Base-by-base conservation (phyloP, 2,329 filamentous ascomycete genomes). In the Verticillium dahliae region DNA sequence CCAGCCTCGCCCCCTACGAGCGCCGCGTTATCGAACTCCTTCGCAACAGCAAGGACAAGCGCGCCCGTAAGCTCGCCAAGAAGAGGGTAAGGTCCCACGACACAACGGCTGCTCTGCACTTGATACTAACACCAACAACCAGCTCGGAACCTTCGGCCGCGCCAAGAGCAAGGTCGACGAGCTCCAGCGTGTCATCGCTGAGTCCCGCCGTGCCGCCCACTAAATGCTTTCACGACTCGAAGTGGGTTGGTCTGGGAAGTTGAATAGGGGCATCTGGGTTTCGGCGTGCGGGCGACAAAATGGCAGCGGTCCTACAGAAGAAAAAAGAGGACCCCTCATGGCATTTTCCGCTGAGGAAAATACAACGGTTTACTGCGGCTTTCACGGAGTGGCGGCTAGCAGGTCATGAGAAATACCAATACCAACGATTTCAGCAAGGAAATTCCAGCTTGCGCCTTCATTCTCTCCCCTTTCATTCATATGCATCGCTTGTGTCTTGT, bases 161-260 rank as follows among this genome's bases (percentile, higher is more conserved):
- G 94, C 94, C 77, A 99, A 99, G 94, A 89, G 87, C 80, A 99
- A 99, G 94, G 95, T 99, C 72, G 95, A 99, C 79, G 94, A 98
- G 85, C 92, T 99, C 84, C 91, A 92, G 84, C 88, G 91, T 75
- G 91, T 99, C 81, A 99, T 99, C 78, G 92, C 94, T 75, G 95
- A 98, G 85, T 89, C 93, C 78, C 93, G 94, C 82, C 80, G 83
- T 73, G 76, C 79, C 67, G 81, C 74, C 71, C 84, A 86, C 80
- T 86, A 85, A 85, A 76, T 66, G 60, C 63, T 62, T 33, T 56
- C 27, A 56, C 54, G 54, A 56, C 27, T 55, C 56, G 41, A 60
- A 34, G 35, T 39, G 39, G 22, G 58, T 59, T 56, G 52, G 27
- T 58, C 34, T 55, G 57, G 61, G 55, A 62, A 58, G 58, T 52